Evolutionary conservation across 768 basidiomycete species (phyloP), one percentile per base, ranked within the genome.

Genomic region (Naganishia randhawae): DNA sequence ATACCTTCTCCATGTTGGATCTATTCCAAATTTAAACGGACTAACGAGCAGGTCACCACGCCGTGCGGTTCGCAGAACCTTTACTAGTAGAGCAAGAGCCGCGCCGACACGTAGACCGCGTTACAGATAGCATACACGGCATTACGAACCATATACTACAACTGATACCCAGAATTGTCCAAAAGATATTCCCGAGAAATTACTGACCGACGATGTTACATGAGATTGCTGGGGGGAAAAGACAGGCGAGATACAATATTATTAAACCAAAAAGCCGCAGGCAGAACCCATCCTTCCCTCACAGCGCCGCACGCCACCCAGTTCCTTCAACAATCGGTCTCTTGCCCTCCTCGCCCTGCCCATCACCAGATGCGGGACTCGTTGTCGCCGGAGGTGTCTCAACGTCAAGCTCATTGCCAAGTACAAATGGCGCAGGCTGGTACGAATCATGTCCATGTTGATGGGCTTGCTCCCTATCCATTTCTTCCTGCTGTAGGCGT

Each of bases 321-420:
- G 57, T 61, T 8, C 57, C 57, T 27, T 61, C 57, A 7, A 61
- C 10, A 41, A 35, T 61, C 13, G 35, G 3, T 16, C 57, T 39
- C 22, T 61, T 61, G 19, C 57, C 33, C 37, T 22, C 22, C n/a
- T 61, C 37, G 16, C 22, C 51, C 13, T 25, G 57, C n/a, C 22
- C 57, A 29, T 41, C 3, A 13, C 16, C 25, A 25, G 57, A 22
- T 14, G n/a, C 33, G 31, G n/a, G 54, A 33, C 32, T 55, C 10
- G 31, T 22, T 42, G 57, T n/a, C 19, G 57, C 57, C 1, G 67
- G 61, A 27, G 35, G 67, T 39, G 37, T 39, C 0, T 51, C 27
- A 31, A 66, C 52, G 22, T 66, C 65, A 37, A 66, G 37, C 27
- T 68, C 63, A n/a, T 71, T 54, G 11, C 70, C 70, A 17, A 71